Evolutionary conservation across 106 monocot species (phyloP), one percentile per base, ranked within the genome.

Genomic region (Alisma plantagoaquatica): DNA sequence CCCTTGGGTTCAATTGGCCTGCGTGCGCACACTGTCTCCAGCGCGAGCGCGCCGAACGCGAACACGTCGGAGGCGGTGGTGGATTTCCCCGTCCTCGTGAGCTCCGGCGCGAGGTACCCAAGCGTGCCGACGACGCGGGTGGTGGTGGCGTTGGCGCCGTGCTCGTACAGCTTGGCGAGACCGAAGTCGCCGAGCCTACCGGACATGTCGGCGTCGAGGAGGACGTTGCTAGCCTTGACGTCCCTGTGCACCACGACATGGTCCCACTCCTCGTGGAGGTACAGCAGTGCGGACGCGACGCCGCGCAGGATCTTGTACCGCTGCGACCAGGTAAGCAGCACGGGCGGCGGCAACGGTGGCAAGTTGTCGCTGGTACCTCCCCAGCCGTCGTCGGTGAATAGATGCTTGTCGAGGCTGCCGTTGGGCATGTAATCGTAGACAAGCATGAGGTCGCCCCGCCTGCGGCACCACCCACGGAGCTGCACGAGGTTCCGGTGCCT

Each of bases 221-320:
- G 70, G 23, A 88, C 83, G 56, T 88, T 88, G 72, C 88, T 88
- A 1, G 88, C 82, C 67, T 88, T 88, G 17, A 88, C 72, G 67
- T 88, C 88, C 14, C 88, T 75, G 76, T 88, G 88, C 70, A 83
- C 61, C 25, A 88, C 88, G 0, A 83, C 73, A 59, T 63, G 66
- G 59, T 88, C 88, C 90, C 84, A 90, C 51, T 65, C 90, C 56
- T 90, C 90, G 73, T 90, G 84, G 43, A 90, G 84, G 58, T 90
- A 90, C 6, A 84, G 64, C 16, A 90, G 74, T 10, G 83, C 90
- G 1, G 84, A 61, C 7, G 90, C 84, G 7, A 90, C 84, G 23
- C 74, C 77, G 26, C 76, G 72, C 33, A 90, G 55, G 61, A 89
- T 55, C 3, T 51, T 49, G 60, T 57, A 53, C 50, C 88, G 54